phyloP scores from a whole-genome alignment of 2,329 filamentous ascomycete genomes.

The Capronia americana region DNA sequence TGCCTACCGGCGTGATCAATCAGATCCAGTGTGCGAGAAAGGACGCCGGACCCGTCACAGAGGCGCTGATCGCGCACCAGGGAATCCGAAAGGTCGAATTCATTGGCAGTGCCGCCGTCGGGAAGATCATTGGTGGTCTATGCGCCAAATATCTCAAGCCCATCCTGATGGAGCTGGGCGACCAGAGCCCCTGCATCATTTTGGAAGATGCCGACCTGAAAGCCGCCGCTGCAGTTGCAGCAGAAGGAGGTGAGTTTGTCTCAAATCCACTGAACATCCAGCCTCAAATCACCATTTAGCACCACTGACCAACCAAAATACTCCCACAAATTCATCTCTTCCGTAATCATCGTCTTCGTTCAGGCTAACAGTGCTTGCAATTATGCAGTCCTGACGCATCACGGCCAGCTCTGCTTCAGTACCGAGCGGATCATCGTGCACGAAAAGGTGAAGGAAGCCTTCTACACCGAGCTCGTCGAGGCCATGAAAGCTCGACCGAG shows the following conservation, averaged over 20 bases:
- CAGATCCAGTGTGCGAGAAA: slow-evolving; percentile 83
- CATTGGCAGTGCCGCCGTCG: slow-evolving; percentile 85
- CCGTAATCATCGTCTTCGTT: neutral
- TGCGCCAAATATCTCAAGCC: slow-evolving; percentile 80
- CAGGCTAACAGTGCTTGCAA: neutral
- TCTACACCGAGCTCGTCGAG: slow-evolving; percentile 78
- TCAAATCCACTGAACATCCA: too few relatives aligned
- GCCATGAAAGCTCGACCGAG: slow-evolving; percentile 80
- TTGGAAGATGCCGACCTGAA: slow-evolving; percentile 77
- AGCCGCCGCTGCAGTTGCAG: slow-evolving; percentile 45
- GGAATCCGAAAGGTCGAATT: slow-evolving; percentile 82
- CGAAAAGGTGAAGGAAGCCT: slow-evolving; percentile 80
- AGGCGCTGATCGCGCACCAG: slow-evolving; percentile 72
- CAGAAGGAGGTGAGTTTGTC: slow-evolving; percentile 70
- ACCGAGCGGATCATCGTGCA: slow-evolving; percentile 89
- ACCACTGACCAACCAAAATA: too few relatives aligned
- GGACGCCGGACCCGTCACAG: slow-evolving; percentile 70
- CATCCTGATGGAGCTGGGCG: slow-evolving; percentile 86
- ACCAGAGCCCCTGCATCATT: slow-evolving; percentile 90
- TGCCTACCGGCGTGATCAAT: slow-evolving; percentile 81
- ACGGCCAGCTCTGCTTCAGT: slow-evolving; percentile 91
- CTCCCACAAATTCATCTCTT: neutral
- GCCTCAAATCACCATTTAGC: too few relatives aligned
- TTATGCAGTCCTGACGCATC: slow-evolving; percentile 83
- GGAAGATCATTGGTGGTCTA: slow-evolving; percentile 79